Conservation (phyloP, 441 rosid genomes). For the Melastoma candidum region DNA sequence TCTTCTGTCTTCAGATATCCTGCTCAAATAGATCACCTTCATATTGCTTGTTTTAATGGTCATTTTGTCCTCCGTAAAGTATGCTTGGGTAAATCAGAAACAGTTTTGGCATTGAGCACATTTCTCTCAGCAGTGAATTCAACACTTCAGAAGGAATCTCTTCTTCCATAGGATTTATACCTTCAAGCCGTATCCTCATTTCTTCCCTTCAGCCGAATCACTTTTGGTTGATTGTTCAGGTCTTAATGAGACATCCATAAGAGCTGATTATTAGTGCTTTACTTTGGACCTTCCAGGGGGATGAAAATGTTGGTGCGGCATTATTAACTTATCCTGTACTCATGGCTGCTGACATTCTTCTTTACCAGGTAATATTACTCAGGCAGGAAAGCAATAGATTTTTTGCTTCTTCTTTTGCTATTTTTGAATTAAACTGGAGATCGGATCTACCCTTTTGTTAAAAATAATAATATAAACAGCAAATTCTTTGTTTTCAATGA, state of each 20-base stretch:
- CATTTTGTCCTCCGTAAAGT: conserved; percentile 10
- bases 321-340: conserved; percentile 83
- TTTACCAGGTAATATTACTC: conserved; percentile 54
- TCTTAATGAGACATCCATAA: neutral
- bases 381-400: too few relatives aligned
- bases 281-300: conserved; percentile 44
- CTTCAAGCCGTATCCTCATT: conserved; percentile 3
- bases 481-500: too few relatives aligned
- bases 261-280: conserved; percentile 3
- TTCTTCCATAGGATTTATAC: neutral
- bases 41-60: conserved; percentile 7
- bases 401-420: too few relatives aligned
- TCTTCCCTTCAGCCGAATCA: conserved; percentile 11
- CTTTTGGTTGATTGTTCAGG: neutral
- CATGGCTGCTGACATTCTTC: conserved; percentile 90
- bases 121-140: too few relatives aligned
- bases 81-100: neutral
- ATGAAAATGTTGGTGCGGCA: conserved; percentile 73
- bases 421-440: too few relatives aligned
- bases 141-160: too few relatives aligned
- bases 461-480: too few relatives aligned
- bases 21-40: neutral
- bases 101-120: too few relatives aligned
- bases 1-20: neutral
- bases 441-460: too few relatives aligned